Evolutionary conservation across 805 yeast species (phyloP).

Genomic region (Jamesozyma hellenica): DNA sequence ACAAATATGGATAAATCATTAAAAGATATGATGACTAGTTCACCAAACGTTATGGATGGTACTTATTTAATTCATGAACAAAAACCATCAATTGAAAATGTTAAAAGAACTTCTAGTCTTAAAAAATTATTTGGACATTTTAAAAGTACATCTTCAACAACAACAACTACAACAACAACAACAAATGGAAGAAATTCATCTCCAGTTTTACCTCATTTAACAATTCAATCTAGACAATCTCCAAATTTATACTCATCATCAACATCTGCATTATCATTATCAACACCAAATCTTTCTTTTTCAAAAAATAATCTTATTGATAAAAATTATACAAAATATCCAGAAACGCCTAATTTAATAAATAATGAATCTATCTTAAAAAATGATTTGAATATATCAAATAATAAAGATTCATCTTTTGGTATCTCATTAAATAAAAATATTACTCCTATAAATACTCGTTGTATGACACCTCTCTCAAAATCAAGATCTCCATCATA

Average conservation of each 20-base stretch:
- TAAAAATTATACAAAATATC: conserved; percentile 14
- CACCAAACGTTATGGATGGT: conserved; percentile 4
- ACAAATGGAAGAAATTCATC: conserved; percentile 5
- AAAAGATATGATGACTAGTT: conserved; percentile 17
- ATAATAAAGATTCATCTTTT: background rate
- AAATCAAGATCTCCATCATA: conserved; percentile 1
- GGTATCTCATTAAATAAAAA: conserved; percentile 1
- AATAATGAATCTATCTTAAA: conserved; percentile 2
- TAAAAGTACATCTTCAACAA: conserved; percentile 4
- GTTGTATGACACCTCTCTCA: conserved; percentile 2
- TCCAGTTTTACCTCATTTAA: conserved; percentile 4
- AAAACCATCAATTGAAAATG: conserved; percentile 3
- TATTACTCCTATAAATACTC: conserved; percentile 9
- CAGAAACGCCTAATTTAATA: conserved; percentile 19
- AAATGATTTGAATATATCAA: too few relatives aligned
- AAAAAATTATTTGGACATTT: conserved; percentile 12
- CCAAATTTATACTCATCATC: conserved; percentile 5
- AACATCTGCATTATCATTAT: conserved; percentile 3
- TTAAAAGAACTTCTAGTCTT: conserved; percentile 17
- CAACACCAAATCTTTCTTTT: background rate
- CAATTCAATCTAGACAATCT: conserved; percentile 1
- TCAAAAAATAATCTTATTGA: background rate
- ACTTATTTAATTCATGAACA: conserved; percentile 11
- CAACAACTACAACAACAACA: conserved; percentile 7
- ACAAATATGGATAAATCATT: conserved; percentile 15